phyloP scores from a whole-genome alignment of 306 rosid genomes.

The Vigna unguiculata region DNA sequence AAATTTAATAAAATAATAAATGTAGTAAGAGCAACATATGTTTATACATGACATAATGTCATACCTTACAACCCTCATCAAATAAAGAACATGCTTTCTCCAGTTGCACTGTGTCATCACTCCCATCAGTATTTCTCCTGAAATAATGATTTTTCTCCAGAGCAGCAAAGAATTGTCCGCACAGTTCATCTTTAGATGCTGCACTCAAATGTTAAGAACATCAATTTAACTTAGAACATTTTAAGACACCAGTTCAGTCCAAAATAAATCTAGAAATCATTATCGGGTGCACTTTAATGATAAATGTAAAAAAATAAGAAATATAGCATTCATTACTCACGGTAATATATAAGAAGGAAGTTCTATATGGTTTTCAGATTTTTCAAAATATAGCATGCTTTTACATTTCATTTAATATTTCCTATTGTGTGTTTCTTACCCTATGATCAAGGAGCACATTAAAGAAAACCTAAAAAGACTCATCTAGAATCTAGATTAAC shows the following conservation, averaged over 20 bases:
- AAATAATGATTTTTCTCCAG: constrained; percentile 74
- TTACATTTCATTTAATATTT: not conserved
- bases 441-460: not conserved
- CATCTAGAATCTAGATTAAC: constrained; percentile 5
- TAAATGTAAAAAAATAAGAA: not conserved
- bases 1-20: not conserved
- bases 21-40: constrained; percentile 2
- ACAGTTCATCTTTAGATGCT: constrained; percentile 81
- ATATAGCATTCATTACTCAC: not conserved
- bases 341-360: not conserved
- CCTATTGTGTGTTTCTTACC: not conserved
- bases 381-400: not conserved
- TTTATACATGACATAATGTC: constrained; percentile 36
- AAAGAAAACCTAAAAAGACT: not conserved
- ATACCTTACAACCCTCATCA: constrained; percentile 68
- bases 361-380: not conserved
- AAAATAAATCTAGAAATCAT: constrained; percentile 2
- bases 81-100: constrained; percentile 79
- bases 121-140: constrained; percentile 68
- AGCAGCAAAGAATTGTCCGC: constrained; percentile 79
- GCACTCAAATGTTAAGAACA: constrained; percentile 53
- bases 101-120: constrained; percentile 73
- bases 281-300: not conserved
- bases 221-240: constrained; percentile 25
- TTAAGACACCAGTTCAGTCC: not conserved